These are phyloP conservation scores for Populus deltoides DNA, from an alignment of 345 rosid species.

Conservation along the genomic window DNA sequence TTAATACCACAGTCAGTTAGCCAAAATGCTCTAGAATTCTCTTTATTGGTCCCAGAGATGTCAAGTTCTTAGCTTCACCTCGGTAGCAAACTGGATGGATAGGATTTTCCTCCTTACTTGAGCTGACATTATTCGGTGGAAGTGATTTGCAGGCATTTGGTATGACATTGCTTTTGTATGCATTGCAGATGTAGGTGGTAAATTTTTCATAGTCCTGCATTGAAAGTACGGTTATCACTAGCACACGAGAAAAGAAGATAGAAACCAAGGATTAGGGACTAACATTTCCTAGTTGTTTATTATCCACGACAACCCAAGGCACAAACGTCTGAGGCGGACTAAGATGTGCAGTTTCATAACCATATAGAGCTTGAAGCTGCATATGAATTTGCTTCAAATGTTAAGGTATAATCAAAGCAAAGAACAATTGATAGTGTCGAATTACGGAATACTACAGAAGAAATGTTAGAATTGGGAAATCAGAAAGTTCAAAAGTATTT, in stretches of 20 bases:
- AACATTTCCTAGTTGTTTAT: slow-evolving; percentile 29
- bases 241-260: neutral
- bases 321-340: slow-evolving; percentile 30
- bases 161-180: slow-evolving; percentile 25
- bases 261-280: slow-evolving; percentile 1
- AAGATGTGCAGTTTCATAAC: slow-evolving; percentile 34
- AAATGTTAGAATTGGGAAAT: neutral
- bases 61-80: neutral
- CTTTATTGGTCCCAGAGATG: neutral
- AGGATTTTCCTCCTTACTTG: neutral
- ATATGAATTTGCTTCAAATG: neutral
- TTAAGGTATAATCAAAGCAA: neutral
- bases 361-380: slow-evolving; percentile 33
- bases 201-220: slow-evolving; percentile 41
- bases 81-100: slow-evolving; percentile 8
- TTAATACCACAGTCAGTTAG: neutral
- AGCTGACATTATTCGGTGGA: neutral
- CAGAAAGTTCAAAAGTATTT: neutral
- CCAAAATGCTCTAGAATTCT: neutral
- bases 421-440: neutral
- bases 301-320: slow-evolving; percentile 45
- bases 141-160: slow-evolving; percentile 30
- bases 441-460: neutral
- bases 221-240: neutral
- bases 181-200: slow-evolving; percentile 34